Evolutionary conservation across 257 asterid species (phyloP), one percentile per base, ranked within the genome.

Genomic region (Forsythia suspensa): DNA sequence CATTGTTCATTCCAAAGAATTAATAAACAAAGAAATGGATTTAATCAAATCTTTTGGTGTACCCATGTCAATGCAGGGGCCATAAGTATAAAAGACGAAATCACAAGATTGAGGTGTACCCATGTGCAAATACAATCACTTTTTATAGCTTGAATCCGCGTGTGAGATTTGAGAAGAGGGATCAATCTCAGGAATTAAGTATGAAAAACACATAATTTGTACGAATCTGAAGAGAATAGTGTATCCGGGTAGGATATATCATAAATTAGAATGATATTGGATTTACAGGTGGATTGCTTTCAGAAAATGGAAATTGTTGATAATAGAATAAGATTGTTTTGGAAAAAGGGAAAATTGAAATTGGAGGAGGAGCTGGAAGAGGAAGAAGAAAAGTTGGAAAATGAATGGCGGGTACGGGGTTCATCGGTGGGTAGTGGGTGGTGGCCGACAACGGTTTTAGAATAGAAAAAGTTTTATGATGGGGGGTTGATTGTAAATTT

Each of bases 341-440:
- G 10, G 66, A 24, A 29, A 72, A 24, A 43, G 66, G 38, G 24
- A 11, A 24, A 48, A 24, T 72, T 41, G 76, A 13, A 29, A 46
- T 13, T 36, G 43, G 6, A 21, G 6, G 13, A 46, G 61, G 41
- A 72, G 34, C 15, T 72, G 77, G 44, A n/a, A 71, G 24, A 21
- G 43, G 36, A 71, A 79, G 76, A 63, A 63, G 40, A 29, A 61
- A 70, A 48, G 15, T 51, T 21, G 77, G 81, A 84, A 66, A 71
- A 89, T 90, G 95, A 90, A 89, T 87, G 88, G 89, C 71, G 88
- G 83, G 37, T 86, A 85, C 39, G 90, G 65, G 87, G 85, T 70
- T 84, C 91, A 34, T 82, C 89, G 20, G 24, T 24, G 24, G 24
- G 24, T 24, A 0, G 24, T 24, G 24, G 24, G 0, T 24, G 24